Evolutionary conservation across 306 rosid species (phyloP).

Genomic region (Trichosanthes truncata): DNA sequence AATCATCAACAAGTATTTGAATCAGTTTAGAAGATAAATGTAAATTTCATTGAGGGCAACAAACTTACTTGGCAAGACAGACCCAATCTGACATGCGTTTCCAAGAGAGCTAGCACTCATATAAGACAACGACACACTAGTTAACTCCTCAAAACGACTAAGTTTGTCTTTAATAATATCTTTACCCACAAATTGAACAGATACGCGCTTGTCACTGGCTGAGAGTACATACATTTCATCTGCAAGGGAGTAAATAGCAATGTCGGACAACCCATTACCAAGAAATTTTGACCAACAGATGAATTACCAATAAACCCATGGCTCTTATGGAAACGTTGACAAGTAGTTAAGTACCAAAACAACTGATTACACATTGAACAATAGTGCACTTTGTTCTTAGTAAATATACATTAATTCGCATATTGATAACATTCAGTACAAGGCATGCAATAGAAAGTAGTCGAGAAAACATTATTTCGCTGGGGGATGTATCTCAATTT

Average conservation of each 20-base stretch:
- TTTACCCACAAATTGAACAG: slow-evolving; percentile 70
- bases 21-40: background rate
- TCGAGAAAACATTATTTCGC: background rate
- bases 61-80: slow-evolving; percentile 60
- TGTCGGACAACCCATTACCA: background rate
- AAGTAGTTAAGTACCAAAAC: background rate
- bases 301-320: background rate
- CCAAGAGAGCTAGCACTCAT: slow-evolving; percentile 79
- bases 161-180: slow-evolving; percentile 73
- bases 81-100: slow-evolving; percentile 31
- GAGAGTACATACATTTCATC: slow-evolving; percentile 98
- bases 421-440: background rate
- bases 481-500: background rate
- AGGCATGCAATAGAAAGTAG: background rate
- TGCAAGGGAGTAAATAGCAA: slow-evolving; percentile 24
- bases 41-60: background rate
- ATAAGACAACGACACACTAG: slow-evolving; percentile 49
- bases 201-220: slow-evolving; percentile 65
- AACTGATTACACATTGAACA: background rate
- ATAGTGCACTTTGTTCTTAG: background rate
- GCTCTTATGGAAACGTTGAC: background rate
- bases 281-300: background rate
- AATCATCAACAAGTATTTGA: background rate
- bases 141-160: slow-evolving; percentile 77
- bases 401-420: background rate